phyloP scores from a whole-genome alignment of 2,329 filamentous ascomycete species.

The Phaeosphaeria sp. region DNA sequence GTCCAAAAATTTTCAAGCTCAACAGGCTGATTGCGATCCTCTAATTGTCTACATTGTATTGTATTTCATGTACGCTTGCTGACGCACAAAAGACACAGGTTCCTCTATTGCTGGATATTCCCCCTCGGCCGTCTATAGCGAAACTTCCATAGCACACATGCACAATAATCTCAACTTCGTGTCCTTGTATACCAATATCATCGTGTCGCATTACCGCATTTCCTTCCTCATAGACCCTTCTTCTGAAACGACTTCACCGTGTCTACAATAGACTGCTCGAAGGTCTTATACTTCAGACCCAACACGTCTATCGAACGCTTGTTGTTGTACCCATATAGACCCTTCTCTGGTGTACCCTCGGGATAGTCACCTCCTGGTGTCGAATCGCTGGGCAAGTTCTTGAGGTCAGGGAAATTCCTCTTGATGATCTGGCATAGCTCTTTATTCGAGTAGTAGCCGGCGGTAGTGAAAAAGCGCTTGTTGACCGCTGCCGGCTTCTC shows the following conservation, averaged over 20 bases:
- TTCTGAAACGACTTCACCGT: conserved; percentile 68
- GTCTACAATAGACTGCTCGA: conserved; percentile 67
- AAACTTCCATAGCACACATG: conserved; percentile 16
- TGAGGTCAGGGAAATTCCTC: conserved; percentile 62
- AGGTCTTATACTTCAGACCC: conserved; percentile 63
- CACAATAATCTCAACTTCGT: conserved; percentile 2
- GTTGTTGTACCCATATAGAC: conserved; percentile 60
- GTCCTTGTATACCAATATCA: conserved; percentile 2
- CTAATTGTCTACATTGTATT: conserved; percentile 5
- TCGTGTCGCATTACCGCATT: neutral
- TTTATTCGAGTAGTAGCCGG: conserved; percentile 67
- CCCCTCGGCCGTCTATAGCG: neutral
- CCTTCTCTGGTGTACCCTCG: conserved; percentile 52
- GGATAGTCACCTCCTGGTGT: conserved; percentile 55
- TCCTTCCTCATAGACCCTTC: conserved; percentile 51
- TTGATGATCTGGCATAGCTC: conserved; percentile 63
- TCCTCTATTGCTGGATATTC: neutral
- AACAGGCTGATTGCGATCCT: conserved; percentile 57
- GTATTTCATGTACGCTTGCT: conserved; percentile 11
- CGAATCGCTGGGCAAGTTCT: conserved; percentile 55
- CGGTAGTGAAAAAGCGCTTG: conserved; percentile 67
- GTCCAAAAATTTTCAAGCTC: conserved; percentile 58
- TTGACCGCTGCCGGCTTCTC: conserved; percentile 64
- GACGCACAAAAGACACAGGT: conserved; percentile 12
- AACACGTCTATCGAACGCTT: conserved; percentile 61